Evolutionary conservation across 768 basidiomycete genomes (phyloP), one percentile per base, ranked within the genome.

Genomic region (Tephrocybe sp.): DNA sequence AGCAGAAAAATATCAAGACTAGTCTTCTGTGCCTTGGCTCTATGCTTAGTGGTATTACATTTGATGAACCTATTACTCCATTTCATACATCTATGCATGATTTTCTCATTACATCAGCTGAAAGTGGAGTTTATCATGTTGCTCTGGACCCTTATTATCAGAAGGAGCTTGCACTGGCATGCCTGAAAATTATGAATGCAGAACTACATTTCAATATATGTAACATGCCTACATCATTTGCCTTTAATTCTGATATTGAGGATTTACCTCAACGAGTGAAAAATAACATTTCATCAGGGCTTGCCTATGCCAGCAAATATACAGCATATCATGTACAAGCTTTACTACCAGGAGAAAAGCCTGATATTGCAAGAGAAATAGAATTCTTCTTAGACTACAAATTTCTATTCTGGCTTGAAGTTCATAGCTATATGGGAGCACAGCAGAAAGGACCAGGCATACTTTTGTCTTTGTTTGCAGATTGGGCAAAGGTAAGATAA

Each of bases 181-280:
- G 55, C 31, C 39, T 60, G 23, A 14, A 31, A 16, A 35, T 48
- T 11, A 51, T 60, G 51, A 31, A 52, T n/a, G 14, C 10, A 1
- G 40, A 41, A 14, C 52, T 60, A 5, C 16, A 36, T 14, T 59
- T 59, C 52, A 59, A 59, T 39, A 56, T 59, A 11, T 59, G 55
- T 33, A 26, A 48, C 2, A 43, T 56, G 20, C 16, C 45, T 12
- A 46, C 55, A 44, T 56, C 58, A 4, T 48, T 49, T 46, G 17
- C 26, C 4, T n/a, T 40, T 7, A 54, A 60, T 32, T 12, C 14
- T 11, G 52, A 49, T 14, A 10, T 60, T 8, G 10, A 1, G 8
- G 45, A 54, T 13, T 17, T 54, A 10, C 3, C 23, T 8, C 5
- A 44, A 4, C 34, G 34, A 30, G 38, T 56, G 1, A 16, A 41